Conservation (phyloP, 495 filamentous ascomycete species). For the Penicillium ucsense region DNA sequence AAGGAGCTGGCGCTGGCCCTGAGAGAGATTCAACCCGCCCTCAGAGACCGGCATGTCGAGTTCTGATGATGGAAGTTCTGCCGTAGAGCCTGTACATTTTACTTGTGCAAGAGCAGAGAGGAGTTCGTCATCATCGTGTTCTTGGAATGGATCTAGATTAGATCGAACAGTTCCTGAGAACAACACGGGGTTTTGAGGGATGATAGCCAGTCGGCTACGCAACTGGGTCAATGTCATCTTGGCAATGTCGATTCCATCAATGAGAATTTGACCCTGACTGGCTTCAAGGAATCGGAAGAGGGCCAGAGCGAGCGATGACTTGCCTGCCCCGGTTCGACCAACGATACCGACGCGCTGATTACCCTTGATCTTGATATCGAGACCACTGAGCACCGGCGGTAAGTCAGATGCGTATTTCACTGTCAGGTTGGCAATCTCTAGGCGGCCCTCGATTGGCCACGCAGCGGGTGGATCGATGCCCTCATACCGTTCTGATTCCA, state of each 20-base stretch:
- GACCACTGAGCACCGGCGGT: slow-evolving; percentile 59
- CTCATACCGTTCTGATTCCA: slow-evolving; percentile 92
- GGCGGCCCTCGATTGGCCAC: slow-evolving; percentile 12
- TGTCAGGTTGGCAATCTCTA: not conserved
- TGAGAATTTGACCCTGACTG: slow-evolving; percentile 66
- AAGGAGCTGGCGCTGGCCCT: slow-evolving; percentile 80
- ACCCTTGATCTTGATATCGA: slow-evolving; percentile 65
- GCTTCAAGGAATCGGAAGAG: slow-evolving; percentile 77
- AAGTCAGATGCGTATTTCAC: slow-evolving; percentile 56
- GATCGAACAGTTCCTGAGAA: slow-evolving; percentile 78
- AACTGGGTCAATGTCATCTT: slow-evolving; percentile 67
- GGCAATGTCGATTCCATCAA: slow-evolving; percentile 74
- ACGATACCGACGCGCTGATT: slow-evolving; percentile 78
- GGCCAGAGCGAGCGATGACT: slow-evolving; percentile 74
- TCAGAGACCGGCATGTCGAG: not conserved
- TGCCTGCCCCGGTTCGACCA: slow-evolving; percentile 81
- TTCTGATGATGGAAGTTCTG: not conserved
- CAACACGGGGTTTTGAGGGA: slow-evolving; percentile 82
- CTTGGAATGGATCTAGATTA: slow-evolving; percentile 76
- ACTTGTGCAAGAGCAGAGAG: slow-evolving; percentile 49
- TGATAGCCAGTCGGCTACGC: slow-evolving; percentile 73
- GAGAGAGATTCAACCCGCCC: slow-evolving; percentile 45
- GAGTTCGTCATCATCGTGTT: slow-evolving; percentile 72
- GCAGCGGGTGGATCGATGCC: slow-evolving; percentile 42
- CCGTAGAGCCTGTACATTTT: not conserved